Percentiles rank a stretch among this genome's conserved stretches.
These are phyloP conservation scores for Penicillium paradoxum DNA, from an alignment of 495 filamentous ascomycete genomes.

Conservation along the genomic window DNA sequence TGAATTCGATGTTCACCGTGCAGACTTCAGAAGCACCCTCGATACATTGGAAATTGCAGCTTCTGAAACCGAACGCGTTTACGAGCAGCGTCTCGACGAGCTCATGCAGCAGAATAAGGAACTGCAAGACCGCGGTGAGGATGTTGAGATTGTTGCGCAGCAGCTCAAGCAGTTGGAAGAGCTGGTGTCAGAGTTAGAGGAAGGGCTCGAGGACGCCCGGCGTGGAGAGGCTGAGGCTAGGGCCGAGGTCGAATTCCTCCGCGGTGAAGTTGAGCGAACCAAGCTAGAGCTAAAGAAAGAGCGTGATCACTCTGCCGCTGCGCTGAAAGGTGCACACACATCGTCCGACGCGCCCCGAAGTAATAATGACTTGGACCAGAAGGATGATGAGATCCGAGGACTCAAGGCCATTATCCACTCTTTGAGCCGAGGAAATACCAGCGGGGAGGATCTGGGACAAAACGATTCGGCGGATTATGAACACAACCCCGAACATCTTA, in stretches of 20 bases:
- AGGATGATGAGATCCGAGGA: constrained; percentile 94
- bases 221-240: constrained; percentile 96
- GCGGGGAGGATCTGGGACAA: constrained; percentile 25
- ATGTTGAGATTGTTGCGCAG: constrained; percentile 82
- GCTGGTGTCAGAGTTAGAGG: constrained; percentile 91
- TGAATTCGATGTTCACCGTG: constrained; percentile 92
- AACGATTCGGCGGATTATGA: constrained; percentile 24
- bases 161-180: constrained; percentile 96
- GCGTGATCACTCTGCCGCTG: constrained; percentile 75
- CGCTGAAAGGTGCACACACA: constrained; percentile 48
- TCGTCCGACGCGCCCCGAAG: constrained; percentile 47
- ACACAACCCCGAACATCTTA: constrained; percentile 31
- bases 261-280: constrained; percentile 93
- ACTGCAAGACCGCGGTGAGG: constrained; percentile 72
- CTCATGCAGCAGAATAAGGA: constrained; percentile 81
- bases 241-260: constrained; percentile 92
- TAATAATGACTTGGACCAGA: constrained; percentile 76
- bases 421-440: constrained; percentile 65
- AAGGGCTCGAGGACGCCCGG: constrained; percentile 91
- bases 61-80: constrained; percentile 95
- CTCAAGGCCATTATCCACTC: constrained; percentile 98
- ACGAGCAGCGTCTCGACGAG: constrained; percentile 87
- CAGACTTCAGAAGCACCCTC: constrained; percentile 94
- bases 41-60: constrained; percentile 95
- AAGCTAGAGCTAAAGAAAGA: constrained; percentile 84